These are phyloP conservation scores for Neurospora crassa DNA, from an alignment of 2,329 filamentous ascomycete genomes.

Conservation along the genomic window DNA sequence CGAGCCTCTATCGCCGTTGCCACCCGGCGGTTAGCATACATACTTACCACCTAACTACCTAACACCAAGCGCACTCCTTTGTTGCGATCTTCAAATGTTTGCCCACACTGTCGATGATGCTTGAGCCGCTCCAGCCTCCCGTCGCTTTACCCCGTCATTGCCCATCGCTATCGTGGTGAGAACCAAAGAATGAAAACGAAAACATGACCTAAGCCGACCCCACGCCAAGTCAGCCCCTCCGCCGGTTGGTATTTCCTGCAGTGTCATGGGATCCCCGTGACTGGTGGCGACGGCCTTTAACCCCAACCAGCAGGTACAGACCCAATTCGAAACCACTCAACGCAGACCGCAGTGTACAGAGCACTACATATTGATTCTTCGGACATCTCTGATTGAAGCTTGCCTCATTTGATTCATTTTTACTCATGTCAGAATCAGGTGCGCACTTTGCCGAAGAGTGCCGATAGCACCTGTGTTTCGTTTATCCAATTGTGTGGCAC, in stretches of 20 bases:
- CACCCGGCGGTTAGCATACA: not conserved
- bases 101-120: not conserved
- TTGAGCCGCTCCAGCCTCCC: not conserved
- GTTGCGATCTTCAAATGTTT: too few relatives aligned
- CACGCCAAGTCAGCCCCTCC: not conserved
- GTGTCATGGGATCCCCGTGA: not conserved
- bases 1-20: not conserved
- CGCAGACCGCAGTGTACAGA: not conserved
- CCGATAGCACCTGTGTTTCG: not conserved
- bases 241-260: too few relatives aligned
- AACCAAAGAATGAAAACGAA: not conserved
- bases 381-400: not conserved
- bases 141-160: too few relatives aligned
- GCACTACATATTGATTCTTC: not conserved
- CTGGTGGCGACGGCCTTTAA: not conserved
- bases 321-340: not conserved
- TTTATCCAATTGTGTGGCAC: not conserved
- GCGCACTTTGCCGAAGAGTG: not conserved
- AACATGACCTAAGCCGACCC: not conserved
- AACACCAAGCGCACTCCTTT: not conserved
- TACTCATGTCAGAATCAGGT: not conserved
- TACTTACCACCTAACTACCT: too few relatives aligned
- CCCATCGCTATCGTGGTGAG: not conserved
- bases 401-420: not conserved
- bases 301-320: not conserved